Base-by-base conservation (phyloP, 176 grass and related monocot genomes). In the Microstegium vimineum region DNA sequence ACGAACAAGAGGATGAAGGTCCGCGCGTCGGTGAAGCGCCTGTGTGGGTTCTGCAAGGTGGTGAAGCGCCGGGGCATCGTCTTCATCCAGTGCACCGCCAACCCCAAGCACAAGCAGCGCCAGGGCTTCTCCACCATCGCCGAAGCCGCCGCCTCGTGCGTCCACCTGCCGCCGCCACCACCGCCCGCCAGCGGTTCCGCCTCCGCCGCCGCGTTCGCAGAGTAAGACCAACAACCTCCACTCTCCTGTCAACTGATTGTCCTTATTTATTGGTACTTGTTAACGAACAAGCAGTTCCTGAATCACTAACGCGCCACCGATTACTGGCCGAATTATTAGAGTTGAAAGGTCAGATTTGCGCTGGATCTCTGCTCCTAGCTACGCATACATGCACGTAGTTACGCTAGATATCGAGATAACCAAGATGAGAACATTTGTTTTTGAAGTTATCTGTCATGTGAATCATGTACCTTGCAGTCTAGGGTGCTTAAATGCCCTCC, bases 51-150 rank as follows among this genome's bases (percentile, higher is more conserved):
- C 76, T 98, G 96, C 86, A 91, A 79, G 86, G 88, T 87, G 80
- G 89, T 98, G 83, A 98, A 91, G 85, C 96, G 96, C 11, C 84
- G 92, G 9, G 96, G 96, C n/a, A 94, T 86, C 68, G 91, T 98
- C 49, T 95, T 91, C 82, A 84, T 98, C 62, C 85, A 90, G 18
- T 98, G 96, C 79, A 95, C 77, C 22, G 81, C 92, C 87, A 93
- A 95, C 84, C 79, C 80, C n/a, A 98, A 95, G 89, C 95, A 98
- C 81, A 98, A 98, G 85, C 95, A 95, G 82, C 90, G 95, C 63
- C 95, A 98, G 85, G 95, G 95, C 10, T 87, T 88, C 81, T 98
- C 90, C 57, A 91, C 95, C 46, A 82, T 98, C 90, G 87, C 94
- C 51, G 88, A 85, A 22, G 78, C 23, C 66, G 73, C 78, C 77